Evolutionary conservation across 768 basidiomycete species (phyloP), one percentile per base, ranked within the genome.

Genomic region (Russula abietina): DNA sequence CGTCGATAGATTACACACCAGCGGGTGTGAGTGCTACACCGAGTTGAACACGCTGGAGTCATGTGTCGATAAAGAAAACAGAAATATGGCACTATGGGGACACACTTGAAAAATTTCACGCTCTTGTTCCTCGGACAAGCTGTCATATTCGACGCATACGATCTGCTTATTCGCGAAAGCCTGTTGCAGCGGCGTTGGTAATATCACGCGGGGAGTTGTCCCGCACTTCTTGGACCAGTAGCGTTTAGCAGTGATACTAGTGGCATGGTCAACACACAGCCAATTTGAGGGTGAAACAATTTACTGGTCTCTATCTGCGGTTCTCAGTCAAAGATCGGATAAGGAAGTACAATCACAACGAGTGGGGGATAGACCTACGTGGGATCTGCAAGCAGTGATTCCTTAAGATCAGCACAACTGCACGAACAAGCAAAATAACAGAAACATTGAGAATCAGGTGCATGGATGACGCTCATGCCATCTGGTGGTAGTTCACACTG

Each of bases 21-120:
- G 86, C 84, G 4, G 85, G 85, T 0, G 87, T 89, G 33, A 89
- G 75, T 0, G 89, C 87, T 79, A 91, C 85, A 8, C 89, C 89
- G 3, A 88, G 77, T 72, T 90, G 89, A 8, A 91, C 89, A 54
- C 89, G 79, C 86, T 91, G 62, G 12, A 32, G 19, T 17, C 14
- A 38, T 33, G 24, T 9, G 22, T 66, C 38, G 57, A 43, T 33
- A 26, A 32, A 16, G 5, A 60, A 41, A 57, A 36, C 28, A 26
- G n/a, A 24, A 49, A 68, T n/a, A 4, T 52, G 5, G 32, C 17
- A 57, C 46, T 1, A 28, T 26, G 2, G 8, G 26, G n/a, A 56
- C 79, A 46, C 46, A 86, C 89, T 77, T 88, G 86, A 74, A 87
- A 90, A 28, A 87, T 83, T 68, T 87, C 87, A 32, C 86, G 79